Conservation (phyloP, 441 rosid species). For the Breynia disticha region DNA sequence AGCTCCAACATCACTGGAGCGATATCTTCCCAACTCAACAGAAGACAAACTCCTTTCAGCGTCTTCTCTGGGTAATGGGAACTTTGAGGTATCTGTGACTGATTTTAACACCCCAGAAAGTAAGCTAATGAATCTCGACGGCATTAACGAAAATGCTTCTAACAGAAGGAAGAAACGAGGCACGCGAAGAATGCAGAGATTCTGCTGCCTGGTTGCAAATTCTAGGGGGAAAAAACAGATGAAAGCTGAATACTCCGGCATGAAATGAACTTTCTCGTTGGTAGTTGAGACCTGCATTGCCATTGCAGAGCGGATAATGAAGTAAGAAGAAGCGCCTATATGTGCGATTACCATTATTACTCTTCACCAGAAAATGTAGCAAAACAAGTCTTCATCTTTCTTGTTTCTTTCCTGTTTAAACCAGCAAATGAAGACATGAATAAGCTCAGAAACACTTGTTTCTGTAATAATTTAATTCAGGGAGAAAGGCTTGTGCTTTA, state of each 20-base stretch:
- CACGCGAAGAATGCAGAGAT: slow-evolving; percentile 17
- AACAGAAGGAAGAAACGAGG: slow-evolving; percentile 17
- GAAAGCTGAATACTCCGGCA: background rate
- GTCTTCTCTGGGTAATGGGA: slow-evolving; percentile 18
- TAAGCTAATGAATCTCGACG: slow-evolving; percentile 12
- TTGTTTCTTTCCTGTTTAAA: no score
- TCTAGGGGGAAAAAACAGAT: background rate
- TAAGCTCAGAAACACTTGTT: no score
- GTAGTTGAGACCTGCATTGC: background rate
- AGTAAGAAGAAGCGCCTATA: no score
- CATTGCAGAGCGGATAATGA: no score
- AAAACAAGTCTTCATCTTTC: no score
- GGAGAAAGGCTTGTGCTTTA: no score
- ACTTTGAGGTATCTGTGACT: slow-evolving; percentile 14
- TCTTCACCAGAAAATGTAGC: no score
- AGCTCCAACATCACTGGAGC: slow-evolving; percentile 49
- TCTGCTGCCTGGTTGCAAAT: slow-evolving; percentile 38
- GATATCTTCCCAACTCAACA: slow-evolving; percentile 15
- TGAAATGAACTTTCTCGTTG: background rate
- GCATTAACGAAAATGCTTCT: slow-evolving; percentile 14
- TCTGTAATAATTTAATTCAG: no score
- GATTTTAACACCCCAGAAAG: slow-evolving; percentile 13
- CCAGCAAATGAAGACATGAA: no score
- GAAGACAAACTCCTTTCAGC: slow-evolving; percentile 21
- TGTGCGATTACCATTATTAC: no score